phyloP scores from a whole-genome alignment of 2,329 filamentous ascomycete genomes.

The Helminthosporium solani region DNA sequence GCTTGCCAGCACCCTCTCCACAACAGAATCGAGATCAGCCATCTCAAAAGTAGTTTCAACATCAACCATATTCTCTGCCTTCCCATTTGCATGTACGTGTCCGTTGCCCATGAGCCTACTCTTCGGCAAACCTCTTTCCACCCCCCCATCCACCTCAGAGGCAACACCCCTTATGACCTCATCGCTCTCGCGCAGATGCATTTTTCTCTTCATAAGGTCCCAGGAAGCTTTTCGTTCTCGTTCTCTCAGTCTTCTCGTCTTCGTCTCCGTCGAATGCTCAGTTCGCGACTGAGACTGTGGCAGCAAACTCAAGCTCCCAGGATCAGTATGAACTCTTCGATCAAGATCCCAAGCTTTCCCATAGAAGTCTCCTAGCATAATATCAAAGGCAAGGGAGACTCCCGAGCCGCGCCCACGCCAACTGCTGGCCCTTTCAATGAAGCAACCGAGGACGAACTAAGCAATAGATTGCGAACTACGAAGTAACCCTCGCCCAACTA shows the following conservation, averaged over 20 bases:
- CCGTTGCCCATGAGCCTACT: not conserved
- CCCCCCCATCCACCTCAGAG: not conserved
- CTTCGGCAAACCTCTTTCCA: not conserved
- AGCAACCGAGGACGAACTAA: not conserved
- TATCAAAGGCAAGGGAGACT: not conserved
- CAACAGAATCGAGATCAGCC: conserved; percentile 9
- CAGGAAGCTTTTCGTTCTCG: not conserved
- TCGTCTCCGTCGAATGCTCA: not conserved
- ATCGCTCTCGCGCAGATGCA: conserved; percentile 8
- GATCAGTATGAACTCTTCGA: not conserved
- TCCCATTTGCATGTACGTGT: not conserved
- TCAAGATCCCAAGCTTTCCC: conserved; percentile 18
- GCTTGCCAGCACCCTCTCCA: conserved; percentile 30
- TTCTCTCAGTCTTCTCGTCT: not conserved
- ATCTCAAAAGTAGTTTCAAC: conserved; percentile 14
- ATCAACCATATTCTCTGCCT: conserved; percentile 15
- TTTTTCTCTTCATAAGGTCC: not conserved
- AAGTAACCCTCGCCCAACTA: no score
- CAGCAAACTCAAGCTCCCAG: not conserved
- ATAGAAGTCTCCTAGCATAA: conserved; percentile 26
- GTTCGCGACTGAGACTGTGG: not conserved
- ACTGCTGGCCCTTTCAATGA: not conserved
- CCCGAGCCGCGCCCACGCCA: not conserved
- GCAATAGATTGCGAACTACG: no score
- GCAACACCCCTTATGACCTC: conserved; percentile 1